Conservation (phyloP, 805 yeast genomes). For the Lachancea cidri region DNA sequence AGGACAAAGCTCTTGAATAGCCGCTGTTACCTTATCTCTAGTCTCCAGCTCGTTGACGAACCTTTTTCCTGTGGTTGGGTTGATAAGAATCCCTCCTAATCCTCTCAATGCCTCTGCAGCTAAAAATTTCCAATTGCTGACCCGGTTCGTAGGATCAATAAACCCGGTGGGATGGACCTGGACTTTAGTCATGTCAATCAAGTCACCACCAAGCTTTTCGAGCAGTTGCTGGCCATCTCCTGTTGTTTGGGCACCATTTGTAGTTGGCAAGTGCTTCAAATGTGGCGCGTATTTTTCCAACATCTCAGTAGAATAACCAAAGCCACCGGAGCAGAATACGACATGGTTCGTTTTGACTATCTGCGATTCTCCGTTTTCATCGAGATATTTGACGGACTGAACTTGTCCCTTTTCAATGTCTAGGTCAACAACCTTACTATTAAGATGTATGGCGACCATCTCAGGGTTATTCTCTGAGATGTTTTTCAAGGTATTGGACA, state of each 20-base stretch:
- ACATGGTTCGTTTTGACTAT: conserved; percentile 32
- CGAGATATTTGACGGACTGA: conserved; percentile 39
- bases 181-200: conserved; percentile 53
- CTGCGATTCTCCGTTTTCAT: conserved; percentile 23
- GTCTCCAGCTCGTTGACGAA: conserved; percentile 51
- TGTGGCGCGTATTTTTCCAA: conserved; percentile 44
- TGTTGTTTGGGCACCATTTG: conserved; percentile 50
- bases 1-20: conserved; percentile 33
- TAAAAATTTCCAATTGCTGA: conserved; percentile 45
- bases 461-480: conserved; percentile 26
- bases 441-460: conserved; percentile 35
- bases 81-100: conserved; percentile 50
- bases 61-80: conserved; percentile 41
- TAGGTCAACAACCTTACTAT: conserved; percentile 36
- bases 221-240: conserved; percentile 57
- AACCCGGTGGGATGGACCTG: conserved; percentile 65
- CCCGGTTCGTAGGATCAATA: conserved; percentile 39
- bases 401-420: conserved; percentile 31
- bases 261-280: conserved; percentile 43
- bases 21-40: conserved; percentile 47
- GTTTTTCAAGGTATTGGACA: conserved; percentile 36
- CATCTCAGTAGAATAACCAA: conserved; percentile 37
- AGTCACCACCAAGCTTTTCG: conserved; percentile 41
- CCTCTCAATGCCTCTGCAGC: conserved; percentile 61
- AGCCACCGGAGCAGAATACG: conserved; percentile 58